Percentiles rank a stretch among this genome's conserved stretches.
These are phyloP conservation scores for Ceratocystis colombiana DNA, from an alignment of 2,329 filamentous ascomycete species.

Conservation along the genomic window DNA sequence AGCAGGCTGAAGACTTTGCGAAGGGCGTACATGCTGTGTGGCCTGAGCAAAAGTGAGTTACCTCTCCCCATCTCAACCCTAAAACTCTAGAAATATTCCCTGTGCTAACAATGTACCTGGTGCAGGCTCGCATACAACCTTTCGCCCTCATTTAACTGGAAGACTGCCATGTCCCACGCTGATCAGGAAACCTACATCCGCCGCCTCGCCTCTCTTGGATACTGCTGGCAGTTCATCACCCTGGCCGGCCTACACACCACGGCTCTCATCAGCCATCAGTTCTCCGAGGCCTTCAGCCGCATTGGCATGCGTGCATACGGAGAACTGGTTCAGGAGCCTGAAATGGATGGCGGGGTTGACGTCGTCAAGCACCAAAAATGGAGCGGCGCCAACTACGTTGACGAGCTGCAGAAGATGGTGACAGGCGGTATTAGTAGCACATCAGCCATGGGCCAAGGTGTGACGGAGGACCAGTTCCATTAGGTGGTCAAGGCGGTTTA, in stretches of 20 bases:
- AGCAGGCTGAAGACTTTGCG: conserved; percentile 87
- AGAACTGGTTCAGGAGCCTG: conserved; percentile 93
- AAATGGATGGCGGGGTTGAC: conserved; percentile 82
- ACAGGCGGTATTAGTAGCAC: conserved; percentile 85
- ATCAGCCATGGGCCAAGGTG: conserved; percentile 92
- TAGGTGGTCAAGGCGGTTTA: conserved; percentile 21
- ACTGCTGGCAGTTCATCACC: conserved; percentile 99
- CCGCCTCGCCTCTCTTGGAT: conserved; percentile 74
- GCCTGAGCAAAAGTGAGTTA: conserved; percentile 84
- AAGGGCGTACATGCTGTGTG: conserved; percentile 86
- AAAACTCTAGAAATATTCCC: conserved; percentile 25
- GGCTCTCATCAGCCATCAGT: conserved; percentile 81
- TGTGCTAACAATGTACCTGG: conserved; percentile 8
- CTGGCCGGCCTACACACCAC: conserved; percentile 92
- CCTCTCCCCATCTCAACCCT: background rate
- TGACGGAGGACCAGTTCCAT: conserved; percentile 96
- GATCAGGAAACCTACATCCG: conserved; percentile 98
- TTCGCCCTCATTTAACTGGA: conserved; percentile 99
- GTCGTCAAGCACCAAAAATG: conserved; percentile 99
- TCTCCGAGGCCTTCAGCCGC: conserved; percentile 69
- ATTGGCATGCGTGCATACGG: conserved; percentile 93
- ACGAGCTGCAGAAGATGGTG: conserved; percentile 95
- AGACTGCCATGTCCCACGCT: conserved; percentile 78
- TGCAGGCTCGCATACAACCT: conserved; percentile 89
- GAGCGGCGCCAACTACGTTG: conserved; percentile 88